Percentiles rank a stretch among this genome's conserved stretches.
These are phyloP conservation scores for Phyllosticta citribraziliensis DNA, from an alignment of 2,329 filamentous ascomycete species.

Conservation along the genomic window DNA sequence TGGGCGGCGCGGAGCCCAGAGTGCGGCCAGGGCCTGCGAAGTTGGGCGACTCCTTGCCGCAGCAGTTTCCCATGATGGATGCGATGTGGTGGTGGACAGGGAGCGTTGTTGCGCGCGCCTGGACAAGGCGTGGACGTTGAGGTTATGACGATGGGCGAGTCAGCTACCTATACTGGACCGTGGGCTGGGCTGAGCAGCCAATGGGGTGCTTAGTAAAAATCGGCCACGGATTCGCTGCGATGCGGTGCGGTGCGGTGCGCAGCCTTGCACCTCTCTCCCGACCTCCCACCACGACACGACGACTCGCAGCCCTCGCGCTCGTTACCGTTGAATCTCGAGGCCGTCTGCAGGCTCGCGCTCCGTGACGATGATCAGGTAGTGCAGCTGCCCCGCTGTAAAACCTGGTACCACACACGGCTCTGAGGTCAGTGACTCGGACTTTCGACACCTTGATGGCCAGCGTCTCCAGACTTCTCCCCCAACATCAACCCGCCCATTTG, in stretches of 20 bases:
- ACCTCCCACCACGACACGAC: background rate
- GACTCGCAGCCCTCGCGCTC: background rate
- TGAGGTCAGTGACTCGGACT: constrained; percentile 6
- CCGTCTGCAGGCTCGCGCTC: background rate
- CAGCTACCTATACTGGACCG: background rate
- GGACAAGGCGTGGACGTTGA: constrained; percentile 1
- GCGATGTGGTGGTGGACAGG: background rate
- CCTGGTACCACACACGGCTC: background rate
- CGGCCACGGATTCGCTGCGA: constrained; percentile 7
- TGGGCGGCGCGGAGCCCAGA: constrained; percentile 43
- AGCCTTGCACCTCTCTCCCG: background rate
- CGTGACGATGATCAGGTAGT: background rate
- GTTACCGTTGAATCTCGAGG: background rate
- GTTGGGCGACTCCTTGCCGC: constrained; percentile 56
- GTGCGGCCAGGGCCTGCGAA: constrained; percentile 63
- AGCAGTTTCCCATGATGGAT: constrained; percentile 71
- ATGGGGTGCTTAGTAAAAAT: constrained; percentile 7
- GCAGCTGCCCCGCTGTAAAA: background rate
- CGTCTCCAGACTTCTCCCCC: background rate
- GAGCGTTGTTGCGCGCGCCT: background rate
- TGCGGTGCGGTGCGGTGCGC: constrained; percentile 1
- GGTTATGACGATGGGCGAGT: background rate
- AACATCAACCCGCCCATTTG: background rate
- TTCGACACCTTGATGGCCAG: constrained; percentile 10
- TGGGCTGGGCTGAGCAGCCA: background rate